Evolutionary conservation across 2,329 filamentous ascomycete genomes (phyloP), one percentile per base, ranked within the genome.

Genomic region (Ascochyta koolunga): DNA sequence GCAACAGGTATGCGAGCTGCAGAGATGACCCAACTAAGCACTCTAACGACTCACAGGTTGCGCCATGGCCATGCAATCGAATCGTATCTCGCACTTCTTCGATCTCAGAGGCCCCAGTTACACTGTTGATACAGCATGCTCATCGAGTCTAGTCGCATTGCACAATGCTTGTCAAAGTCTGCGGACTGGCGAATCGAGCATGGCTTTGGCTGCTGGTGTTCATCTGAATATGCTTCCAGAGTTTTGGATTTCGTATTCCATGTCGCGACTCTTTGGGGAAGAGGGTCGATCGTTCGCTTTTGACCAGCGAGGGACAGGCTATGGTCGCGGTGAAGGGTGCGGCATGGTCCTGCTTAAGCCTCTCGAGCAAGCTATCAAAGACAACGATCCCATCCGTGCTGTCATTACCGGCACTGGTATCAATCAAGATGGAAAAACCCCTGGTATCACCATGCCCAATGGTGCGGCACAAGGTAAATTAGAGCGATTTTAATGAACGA

Each of bases 311-410:
- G 86, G 84, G 16, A 63, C 61, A 2, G 87, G 87, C 0, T 89
- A 89, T 63, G 86, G 83, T 0, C 79, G 86, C 32, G 86, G 86
- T 1, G 87, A 89, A 63, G 87, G 86, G 0, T 78, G 83, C 22
- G 84, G 80, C 0, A 78, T 83, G n/a, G 60, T 88, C 3, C 66
- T 87, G 10, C 66, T 88, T 11, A 88, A 88, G 71, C 79, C 78
- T 1, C 72, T 89, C 0, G 73, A 77, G 5, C 81, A 86, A 65
- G 86, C 86, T 0, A 60, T 88, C 5, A 73, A 75, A 10, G 82
- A 85, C 59, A 82, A 83, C 21, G 84, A 88, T 62, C 76, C 78
- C 0, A 77, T 82, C 24, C 70, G 76, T 4, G 76, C 75, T 1
- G 63, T 82, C 3, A 79, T 82, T 25, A 65, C 73, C 21, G 72